Evolutionary conservation across 257 asterid genomes (phyloP).

Genomic region (Solanum ossicruentum): DNA sequence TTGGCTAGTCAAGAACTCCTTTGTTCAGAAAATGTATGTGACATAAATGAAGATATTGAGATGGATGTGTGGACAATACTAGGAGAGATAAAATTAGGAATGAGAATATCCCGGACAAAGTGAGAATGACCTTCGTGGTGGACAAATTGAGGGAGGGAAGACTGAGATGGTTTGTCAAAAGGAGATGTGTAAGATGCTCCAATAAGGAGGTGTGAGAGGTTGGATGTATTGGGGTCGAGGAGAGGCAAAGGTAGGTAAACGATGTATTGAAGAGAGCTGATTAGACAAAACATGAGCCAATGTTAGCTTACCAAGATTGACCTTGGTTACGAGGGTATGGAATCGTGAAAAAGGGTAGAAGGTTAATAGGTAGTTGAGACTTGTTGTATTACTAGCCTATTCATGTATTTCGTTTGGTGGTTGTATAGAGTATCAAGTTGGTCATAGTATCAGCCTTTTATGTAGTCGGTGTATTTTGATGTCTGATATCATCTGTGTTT

Average conservation of each 20-base stretch:
- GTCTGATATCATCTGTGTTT: background rate
- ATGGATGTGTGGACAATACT: background rate
- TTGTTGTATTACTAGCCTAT: background rate
- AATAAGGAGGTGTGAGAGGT: background rate
- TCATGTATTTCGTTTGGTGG: background rate
- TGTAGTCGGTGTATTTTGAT: background rate
- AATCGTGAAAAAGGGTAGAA: background rate
- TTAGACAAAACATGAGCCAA: background rate
- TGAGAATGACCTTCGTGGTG: background rate
- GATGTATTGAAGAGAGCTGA: background rate
- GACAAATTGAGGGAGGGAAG: background rate
- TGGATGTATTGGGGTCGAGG: background rate
- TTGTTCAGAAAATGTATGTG: background rate
- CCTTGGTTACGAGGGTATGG: background rate
- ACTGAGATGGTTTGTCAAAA: background rate
- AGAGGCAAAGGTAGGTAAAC: background rate
- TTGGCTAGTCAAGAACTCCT: background rate
- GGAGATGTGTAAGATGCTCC: background rate
- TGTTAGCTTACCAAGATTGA: background rate
- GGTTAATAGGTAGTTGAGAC: background rate
- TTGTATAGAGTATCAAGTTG: background rate
- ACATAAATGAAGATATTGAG: background rate
- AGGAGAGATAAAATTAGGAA: background rate
- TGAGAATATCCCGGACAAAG: background rate
- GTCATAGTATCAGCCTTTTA: background rate